Conservation (phyloP, 495 filamentous ascomycete genomes). For the Xylaria venustula region DNA sequence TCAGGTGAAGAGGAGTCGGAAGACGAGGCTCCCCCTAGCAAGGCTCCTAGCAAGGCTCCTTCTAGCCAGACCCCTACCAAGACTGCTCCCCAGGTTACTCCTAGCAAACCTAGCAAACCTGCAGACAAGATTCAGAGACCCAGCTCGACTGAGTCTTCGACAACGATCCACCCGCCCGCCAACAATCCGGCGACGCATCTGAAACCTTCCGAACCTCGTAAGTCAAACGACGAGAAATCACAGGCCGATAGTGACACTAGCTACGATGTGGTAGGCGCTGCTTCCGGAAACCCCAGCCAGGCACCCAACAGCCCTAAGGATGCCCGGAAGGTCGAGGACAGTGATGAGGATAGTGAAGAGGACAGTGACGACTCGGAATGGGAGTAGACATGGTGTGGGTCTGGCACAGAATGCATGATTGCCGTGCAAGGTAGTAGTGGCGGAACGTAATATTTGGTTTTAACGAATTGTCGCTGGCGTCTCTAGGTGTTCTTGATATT, state of each 20-base stretch:
- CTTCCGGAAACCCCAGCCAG: conserved; percentile 76
- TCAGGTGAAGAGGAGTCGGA: conserved; percentile 32
- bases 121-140: conserved; percentile 33
- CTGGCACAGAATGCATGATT: background rate
- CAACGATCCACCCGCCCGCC: conserved; percentile 48
- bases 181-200: conserved; percentile 30
- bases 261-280: conserved; percentile 80
- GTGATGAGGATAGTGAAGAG: conserved; percentile 38
- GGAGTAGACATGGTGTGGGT: conserved; percentile 56
- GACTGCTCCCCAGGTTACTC: conserved; percentile 15
- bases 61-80: too few species aligned
- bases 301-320: conserved; percentile 69
- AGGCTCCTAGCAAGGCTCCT: conserved; percentile 8
- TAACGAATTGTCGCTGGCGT: conserved; percentile 7
- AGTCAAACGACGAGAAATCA: conserved; percentile 82
- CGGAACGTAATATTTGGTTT: conserved; percentile 8
- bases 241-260: conserved; percentile 86
- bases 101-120: conserved; percentile 32
- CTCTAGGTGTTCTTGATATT: conserved; percentile 9
- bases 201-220: conserved; percentile 65
- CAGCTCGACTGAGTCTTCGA: conserved; percentile 49
- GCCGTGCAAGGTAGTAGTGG: background rate
- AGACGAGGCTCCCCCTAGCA: conserved; percentile 27
- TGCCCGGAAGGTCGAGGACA: conserved; percentile 48
- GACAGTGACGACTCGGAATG: conserved; percentile 61